phyloP scores from a whole-genome alignment of 139 green algal species.

The Chlorella sorokiniana region DNA sequence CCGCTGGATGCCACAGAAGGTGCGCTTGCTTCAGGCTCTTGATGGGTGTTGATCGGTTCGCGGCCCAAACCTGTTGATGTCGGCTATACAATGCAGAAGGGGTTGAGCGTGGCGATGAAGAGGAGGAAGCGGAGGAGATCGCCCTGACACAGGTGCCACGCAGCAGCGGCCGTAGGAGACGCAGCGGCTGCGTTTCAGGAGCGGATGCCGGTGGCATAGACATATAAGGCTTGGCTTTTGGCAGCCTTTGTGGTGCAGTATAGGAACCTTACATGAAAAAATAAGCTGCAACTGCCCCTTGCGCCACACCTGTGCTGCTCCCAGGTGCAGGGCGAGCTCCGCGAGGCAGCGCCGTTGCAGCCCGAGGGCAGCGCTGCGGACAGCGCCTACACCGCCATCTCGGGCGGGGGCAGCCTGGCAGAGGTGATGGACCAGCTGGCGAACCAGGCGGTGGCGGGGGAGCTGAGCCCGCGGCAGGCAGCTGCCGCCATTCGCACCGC shows the following conservation, averaged over 20 bases:
- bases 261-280: no score
- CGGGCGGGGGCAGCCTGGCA: constrained; percentile 5
- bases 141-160: not conserved
- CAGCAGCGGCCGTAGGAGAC: not conserved
- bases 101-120: constrained; percentile 2
- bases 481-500: constrained; percentile 28
- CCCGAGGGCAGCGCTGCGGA: constrained; percentile 12
- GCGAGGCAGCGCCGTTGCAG: not conserved
- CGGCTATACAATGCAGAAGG: not conserved
- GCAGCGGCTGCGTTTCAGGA: no score
- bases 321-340: constrained; percentile 8
- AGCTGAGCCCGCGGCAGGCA: constrained; percentile 17
- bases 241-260: no score
- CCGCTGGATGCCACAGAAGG: constrained; percentile 13
- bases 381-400: constrained; percentile 15
- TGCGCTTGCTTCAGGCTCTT: not conserved
- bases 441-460: constrained; percentile 6
- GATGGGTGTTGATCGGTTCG: not conserved
- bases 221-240: no score
- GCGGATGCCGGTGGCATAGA: no score
- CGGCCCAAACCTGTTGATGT: not conserved
- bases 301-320: not conserved
- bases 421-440: constrained; percentile 22
- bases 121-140: constrained; percentile 27
- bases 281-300: no score